Conservation (phyloP, 352 stramenopile genomes). For the Pythium brachiatum region DNA sequence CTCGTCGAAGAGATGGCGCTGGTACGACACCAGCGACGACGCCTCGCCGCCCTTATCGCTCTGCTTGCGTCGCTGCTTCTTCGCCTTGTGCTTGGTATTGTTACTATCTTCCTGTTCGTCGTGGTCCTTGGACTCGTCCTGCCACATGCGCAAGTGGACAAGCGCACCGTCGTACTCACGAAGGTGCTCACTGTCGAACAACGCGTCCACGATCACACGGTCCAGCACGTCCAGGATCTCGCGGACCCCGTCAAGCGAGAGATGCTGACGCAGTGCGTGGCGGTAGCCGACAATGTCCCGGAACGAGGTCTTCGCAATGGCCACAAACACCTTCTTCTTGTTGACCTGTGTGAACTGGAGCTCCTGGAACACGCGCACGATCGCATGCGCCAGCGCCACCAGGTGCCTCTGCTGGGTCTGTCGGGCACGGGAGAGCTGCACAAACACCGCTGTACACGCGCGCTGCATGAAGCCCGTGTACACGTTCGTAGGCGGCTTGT, state of each 20-base stretch:
- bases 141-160: constrained; percentile 36
- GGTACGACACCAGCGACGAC: constrained; percentile 64
- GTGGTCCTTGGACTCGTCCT: constrained; percentile 6
- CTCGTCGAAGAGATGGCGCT: constrained; percentile 79
- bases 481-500: constrained; percentile 78
- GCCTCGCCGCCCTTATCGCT: constrained; percentile 18
- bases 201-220: constrained; percentile 56
- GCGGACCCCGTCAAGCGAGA: not conserved
- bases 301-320: constrained; percentile 77
- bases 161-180: constrained; percentile 67
- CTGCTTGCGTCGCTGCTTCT: constrained; percentile 32
- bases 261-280: constrained; percentile 33
- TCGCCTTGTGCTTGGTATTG: constrained; percentile 30
- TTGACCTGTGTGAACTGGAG: constrained; percentile 84
- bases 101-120: constrained; percentile 12
- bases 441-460: constrained; percentile 32
- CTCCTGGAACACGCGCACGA: constrained; percentile 72
- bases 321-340: constrained; percentile 87
- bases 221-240: constrained; percentile 63
- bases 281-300: constrained; percentile 56
- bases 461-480: constrained; percentile 69
- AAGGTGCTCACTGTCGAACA: constrained; percentile 80
- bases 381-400: constrained; percentile 43
- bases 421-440: constrained; percentile 2
- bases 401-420: constrained; percentile 21